Conservation (phyloP, 345 rosid species). For the Euclidium syriacum region DNA sequence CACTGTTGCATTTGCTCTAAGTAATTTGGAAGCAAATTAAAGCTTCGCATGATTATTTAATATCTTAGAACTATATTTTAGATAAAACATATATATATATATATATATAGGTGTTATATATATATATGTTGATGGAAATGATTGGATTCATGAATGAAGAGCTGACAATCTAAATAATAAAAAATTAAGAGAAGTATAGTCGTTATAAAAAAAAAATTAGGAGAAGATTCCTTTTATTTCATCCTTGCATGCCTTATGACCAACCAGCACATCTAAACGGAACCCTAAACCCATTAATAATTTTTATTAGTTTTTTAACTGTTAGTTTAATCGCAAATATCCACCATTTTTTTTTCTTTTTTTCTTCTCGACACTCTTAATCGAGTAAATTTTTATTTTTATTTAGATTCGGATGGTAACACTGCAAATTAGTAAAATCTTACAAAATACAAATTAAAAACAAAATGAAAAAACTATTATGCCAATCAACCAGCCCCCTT, state of each 20-base stretch:
- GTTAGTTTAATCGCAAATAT: not conserved
- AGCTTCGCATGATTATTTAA: not conserved
- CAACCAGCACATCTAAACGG: conserved; percentile 24
- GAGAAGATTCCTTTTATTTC: conserved; percentile 30
- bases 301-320: not conserved
- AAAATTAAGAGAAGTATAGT: conserved; percentile 21
- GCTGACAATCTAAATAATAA: conserved; percentile 24
- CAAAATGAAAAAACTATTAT: too few species aligned
- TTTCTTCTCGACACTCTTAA: not conserved
- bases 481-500: too few species aligned
- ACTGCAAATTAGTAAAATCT: not conserved
- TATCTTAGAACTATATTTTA: not conserved
- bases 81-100: not conserved
- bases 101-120: not conserved
- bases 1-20: not conserved
- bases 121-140: conserved; percentile 10
- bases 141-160: conserved; percentile 22
- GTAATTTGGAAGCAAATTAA: not conserved
- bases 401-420: too few species aligned
- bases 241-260: conserved; percentile 30
- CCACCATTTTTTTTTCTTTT: not conserved
- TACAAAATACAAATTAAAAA: too few species aligned
- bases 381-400: not conserved
- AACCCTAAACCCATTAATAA: conserved; percentile 15
- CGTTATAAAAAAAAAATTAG: conserved; percentile 11